Conservation (phyloP, 768 basidiomycete genomes). For the Lyophyllum shimeji region DNA sequence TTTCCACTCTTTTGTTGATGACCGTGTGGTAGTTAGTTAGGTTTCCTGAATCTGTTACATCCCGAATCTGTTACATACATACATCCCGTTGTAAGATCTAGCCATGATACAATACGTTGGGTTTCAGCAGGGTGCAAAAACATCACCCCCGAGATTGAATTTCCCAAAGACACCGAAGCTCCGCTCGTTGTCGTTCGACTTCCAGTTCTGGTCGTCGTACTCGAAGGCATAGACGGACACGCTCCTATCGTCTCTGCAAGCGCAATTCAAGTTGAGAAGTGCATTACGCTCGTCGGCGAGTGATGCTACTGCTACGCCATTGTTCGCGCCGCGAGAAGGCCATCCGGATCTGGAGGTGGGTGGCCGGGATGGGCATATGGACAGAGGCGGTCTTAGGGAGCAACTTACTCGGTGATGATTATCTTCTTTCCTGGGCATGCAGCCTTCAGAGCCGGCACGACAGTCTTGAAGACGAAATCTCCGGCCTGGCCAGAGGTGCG, state of each 20-base stretch:
- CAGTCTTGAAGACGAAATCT: conserved; percentile 38
- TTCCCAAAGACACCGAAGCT: conserved; percentile 40
- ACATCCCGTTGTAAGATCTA: not conserved
- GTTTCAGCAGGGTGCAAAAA: conserved; percentile 22
- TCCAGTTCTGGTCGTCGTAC: conserved; percentile 38
- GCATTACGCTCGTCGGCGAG: conserved; percentile 31
- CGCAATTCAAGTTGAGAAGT: conserved; percentile 35
- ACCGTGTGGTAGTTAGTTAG: not conserved
- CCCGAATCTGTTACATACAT: not conserved
- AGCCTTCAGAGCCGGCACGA: conserved; percentile 32
- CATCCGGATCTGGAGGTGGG: conserved; percentile 32
- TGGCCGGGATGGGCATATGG: not conserved
- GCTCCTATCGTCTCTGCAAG: conserved; percentile 26
- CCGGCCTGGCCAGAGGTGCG: conserved; percentile 31
- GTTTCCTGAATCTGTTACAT: too few relatives aligned
- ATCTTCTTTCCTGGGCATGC: conserved; percentile 38
- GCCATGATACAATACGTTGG: not conserved
- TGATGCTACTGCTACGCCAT: conserved; percentile 30
- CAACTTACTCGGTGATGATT: conserved; percentile 33
- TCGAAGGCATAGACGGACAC: conserved; percentile 37
- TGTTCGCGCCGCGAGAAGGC: conserved; percentile 35
- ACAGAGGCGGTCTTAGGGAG: not conserved
- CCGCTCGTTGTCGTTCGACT: conserved; percentile 34
- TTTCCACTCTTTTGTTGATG: not conserved
- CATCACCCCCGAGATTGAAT: conserved; percentile 24